phyloP scores from a whole-genome alignment of 352 stramenopile species.

The Pythium brachiatum region DNA sequence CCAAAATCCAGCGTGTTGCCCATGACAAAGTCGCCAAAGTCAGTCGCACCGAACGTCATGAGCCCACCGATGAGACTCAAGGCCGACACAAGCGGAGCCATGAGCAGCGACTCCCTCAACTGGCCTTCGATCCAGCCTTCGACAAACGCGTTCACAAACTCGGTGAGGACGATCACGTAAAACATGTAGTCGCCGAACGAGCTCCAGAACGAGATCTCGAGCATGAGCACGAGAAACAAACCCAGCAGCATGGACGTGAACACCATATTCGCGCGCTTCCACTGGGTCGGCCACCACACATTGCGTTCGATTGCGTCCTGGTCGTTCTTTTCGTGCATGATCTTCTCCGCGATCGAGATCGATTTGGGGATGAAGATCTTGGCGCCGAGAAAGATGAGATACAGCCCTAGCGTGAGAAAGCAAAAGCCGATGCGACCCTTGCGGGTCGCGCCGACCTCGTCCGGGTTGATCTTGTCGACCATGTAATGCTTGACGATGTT shows the following conservation, averaged over 20 bases:
- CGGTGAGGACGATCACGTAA: conserved; percentile 93
- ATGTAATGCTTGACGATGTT: conserved; percentile 87
- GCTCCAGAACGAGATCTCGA: conserved; percentile 96
- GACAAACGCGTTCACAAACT: conserved; percentile 87
- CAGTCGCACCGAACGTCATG: conserved; percentile 93
- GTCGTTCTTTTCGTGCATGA: conserved; percentile 84
- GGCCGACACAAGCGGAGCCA: conserved; percentile 87
- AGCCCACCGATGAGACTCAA: conserved; percentile 90
- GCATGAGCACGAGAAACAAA: conserved; percentile 92
- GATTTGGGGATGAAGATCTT: conserved; percentile 92
- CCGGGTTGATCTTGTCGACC: conserved; percentile 79
- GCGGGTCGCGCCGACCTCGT: conserved; percentile 50
- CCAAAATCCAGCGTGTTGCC: conserved; percentile 94
- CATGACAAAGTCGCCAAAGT: conserved; percentile 97
- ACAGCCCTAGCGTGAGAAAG: conserved; percentile 91
- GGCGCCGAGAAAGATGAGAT: conserved; percentile 74
- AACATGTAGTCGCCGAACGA: conserved; percentile 95
- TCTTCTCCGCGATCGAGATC: conserved; percentile 87
- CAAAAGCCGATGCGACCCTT: conserved; percentile 91
- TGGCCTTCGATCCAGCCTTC: conserved; percentile 89
- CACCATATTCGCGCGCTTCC: conserved; percentile 95
- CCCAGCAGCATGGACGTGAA: conserved; percentile 91
- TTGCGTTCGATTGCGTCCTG: conserved; percentile 56
- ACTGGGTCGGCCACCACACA: conserved; percentile 91
- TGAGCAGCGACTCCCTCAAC: conserved; percentile 90